These are phyloP conservation scores for Cladosporium sp. DNA, from an alignment of 2,329 filamentous ascomycete genomes.

Conservation along the genomic window DNA sequence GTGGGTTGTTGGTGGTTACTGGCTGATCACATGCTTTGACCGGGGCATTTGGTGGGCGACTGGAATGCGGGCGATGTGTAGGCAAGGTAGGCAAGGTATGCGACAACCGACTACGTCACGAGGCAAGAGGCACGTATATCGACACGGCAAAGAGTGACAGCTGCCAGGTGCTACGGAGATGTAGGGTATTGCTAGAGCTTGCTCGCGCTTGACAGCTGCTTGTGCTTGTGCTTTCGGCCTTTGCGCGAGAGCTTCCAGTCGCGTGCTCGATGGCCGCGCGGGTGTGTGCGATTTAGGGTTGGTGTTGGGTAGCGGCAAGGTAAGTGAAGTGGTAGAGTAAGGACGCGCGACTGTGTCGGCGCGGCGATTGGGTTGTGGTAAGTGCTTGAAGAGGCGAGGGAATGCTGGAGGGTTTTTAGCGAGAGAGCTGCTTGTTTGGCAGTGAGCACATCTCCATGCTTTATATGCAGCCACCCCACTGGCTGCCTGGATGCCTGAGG, in stretches of 20 bases:
- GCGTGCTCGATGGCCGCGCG: neutral
- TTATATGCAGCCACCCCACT: too few relatives aligned
- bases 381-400: too few relatives aligned
- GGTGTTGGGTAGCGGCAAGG: neutral
- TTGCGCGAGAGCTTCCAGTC: neutral
- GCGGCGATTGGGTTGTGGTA: too few relatives aligned
- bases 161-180: slow-evolving; percentile 10
- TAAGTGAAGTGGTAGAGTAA: neutral
- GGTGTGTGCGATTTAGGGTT: neutral
- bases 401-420: too few relatives aligned
- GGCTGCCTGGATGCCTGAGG: too few relatives aligned
- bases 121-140: slow-evolving; percentile 9
- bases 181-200: slow-evolving; percentile 6
- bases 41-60: neutral
- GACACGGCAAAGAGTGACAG: slow-evolving; percentile 7
- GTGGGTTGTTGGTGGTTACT: slow-evolving; percentile 1
- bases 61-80: neutral
- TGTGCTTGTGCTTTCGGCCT: too few relatives aligned
- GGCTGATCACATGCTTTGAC: slow-evolving; percentile 10
- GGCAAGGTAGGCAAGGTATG: neutral
- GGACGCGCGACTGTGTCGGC: neutral
- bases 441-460: too few relatives aligned
- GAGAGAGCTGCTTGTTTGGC: too few relatives aligned
- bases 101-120: slow-evolving; percentile 9
- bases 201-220: neutral